Conservation (phyloP, 2,329 filamentous ascomycete species). For the Sporothrix humicola region DNA sequence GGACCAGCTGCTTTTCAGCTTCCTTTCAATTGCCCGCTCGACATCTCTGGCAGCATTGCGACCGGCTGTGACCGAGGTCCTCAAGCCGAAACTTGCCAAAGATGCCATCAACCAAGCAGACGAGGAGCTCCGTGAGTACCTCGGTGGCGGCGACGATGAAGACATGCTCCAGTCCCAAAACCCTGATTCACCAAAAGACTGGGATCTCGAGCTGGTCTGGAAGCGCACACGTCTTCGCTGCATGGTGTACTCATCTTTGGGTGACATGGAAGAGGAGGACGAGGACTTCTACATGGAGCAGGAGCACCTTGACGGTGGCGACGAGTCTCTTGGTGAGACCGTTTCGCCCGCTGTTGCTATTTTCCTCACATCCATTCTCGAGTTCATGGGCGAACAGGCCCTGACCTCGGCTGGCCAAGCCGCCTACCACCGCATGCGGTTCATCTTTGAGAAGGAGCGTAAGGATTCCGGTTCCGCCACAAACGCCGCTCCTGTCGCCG, state of each 20-base stretch:
- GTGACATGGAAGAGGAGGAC: constrained; percentile 97
- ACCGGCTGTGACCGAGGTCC: constrained; percentile 81
- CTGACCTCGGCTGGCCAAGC: constrained; percentile 86
- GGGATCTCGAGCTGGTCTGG: constrained; percentile 93
- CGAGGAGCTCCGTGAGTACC: constrained; percentile 73
- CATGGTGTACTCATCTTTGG: constrained; percentile 97
- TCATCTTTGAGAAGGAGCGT: constrained; percentile 64
- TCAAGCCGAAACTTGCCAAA: constrained; percentile 86
- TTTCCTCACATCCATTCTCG: constrained; percentile 91
- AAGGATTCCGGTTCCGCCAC: constrained; percentile 53
- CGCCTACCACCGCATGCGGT: constrained; percentile 70
- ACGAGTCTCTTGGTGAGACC: constrained; percentile 66
- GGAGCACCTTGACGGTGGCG: constrained; percentile 69
- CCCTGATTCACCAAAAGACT: constrained; percentile 62
- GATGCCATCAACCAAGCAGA: constrained; percentile 55
- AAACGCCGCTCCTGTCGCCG: constrained; percentile 56
- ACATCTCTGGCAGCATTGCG: constrained; percentile 76
- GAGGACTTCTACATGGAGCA: constrained; percentile 87
- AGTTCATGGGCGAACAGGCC: constrained; percentile 91
- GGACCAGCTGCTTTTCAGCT: constrained; percentile 89
- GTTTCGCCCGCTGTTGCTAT: constrained; percentile 93
- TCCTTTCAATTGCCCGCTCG: constrained; percentile 79
- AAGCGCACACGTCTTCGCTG: constrained; percentile 89
- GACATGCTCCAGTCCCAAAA: constrained; percentile 65
- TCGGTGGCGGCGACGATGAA: constrained; percentile 79